A percentile compares a stretch with the other conserved stretches of the same genome.
Conservation (phyloP, 148 eudicot genomes). For the Heliamphora exappendiculata region DNA sequence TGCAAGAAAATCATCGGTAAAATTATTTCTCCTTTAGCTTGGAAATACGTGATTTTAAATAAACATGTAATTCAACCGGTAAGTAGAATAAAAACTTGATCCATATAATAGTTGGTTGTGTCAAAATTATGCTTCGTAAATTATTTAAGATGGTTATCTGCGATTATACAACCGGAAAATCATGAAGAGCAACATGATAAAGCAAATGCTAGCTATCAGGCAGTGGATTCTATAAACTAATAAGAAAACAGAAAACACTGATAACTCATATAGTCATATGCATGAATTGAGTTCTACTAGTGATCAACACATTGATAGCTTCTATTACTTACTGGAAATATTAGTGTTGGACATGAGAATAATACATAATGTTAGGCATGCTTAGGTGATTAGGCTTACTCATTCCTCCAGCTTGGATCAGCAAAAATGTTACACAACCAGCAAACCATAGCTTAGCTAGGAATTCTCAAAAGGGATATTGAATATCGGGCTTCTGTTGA, state of each 20-base stretch:
- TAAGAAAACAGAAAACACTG: not conserved
- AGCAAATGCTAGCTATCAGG: not conserved
- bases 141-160: not conserved
- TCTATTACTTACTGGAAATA: not conserved
- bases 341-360: not conserved
- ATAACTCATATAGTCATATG: not conserved
- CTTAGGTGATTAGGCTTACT: not conserved
- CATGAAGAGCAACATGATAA: not conserved
- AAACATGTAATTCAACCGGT: not conserved
- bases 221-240: not conserved
- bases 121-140: not conserved
- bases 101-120: not conserved
- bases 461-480: not conserved
- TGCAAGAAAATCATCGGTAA: slow-evolving; percentile 77
- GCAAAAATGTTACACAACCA: not conserved
- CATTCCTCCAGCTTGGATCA: not conserved
- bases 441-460: not conserved
- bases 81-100: not conserved
- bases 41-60: not conserved
- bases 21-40: slow-evolving; percentile 12
- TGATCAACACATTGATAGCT: not conserved
- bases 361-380: not conserved
- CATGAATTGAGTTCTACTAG: not conserved
- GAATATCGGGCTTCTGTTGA: not conserved
- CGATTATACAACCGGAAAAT: not conserved